Percentiles rank a stretch among this genome's conserved stretches.
phyloP scores from a whole-genome alignment of 2,329 filamentous ascomycete species.

The Dactylonectria estremocensis region DNA sequence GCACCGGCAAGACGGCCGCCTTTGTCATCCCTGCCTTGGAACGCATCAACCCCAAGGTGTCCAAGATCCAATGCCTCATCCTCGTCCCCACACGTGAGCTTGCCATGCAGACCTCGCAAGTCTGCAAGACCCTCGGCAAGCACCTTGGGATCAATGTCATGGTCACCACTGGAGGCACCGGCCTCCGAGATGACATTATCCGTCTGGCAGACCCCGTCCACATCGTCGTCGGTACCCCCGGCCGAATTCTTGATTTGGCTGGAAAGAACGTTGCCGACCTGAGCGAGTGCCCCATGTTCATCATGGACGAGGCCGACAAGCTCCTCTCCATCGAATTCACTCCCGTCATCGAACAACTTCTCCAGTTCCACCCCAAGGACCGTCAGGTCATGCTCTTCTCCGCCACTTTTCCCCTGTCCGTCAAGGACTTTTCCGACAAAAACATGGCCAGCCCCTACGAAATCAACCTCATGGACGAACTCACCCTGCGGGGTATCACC shows the following conservation, averaged over 20 bases:
- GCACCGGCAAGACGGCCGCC: conserved; percentile 97
- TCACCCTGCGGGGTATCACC: conserved; percentile 97
- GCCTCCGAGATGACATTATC: conserved; percentile 95
- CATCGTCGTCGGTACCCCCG: conserved; percentile 97
- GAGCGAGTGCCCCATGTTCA: conserved; percentile 96
- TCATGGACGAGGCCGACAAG: conserved; percentile 99
- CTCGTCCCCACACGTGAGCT: conserved; percentile 97
- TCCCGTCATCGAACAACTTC: conserved; percentile 94
- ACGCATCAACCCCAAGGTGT: conserved; percentile 95
- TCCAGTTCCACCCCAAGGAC: conserved; percentile 96
- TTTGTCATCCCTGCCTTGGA: conserved; percentile 97
- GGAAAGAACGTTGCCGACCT: conserved; percentile 97
- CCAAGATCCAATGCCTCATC: conserved; percentile 96
- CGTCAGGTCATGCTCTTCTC: conserved; percentile 99
- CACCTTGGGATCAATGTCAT: conserved; percentile 98
- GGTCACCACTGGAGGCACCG: conserved; percentile 98
- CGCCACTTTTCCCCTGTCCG: conserved; percentile 96
- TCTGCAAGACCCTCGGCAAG: conserved; percentile 98
- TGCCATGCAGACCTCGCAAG: conserved; percentile 97
- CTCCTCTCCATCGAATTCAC: conserved; percentile 97
- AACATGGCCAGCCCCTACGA: conserved; percentile 98
- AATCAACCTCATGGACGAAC: conserved; percentile 99
- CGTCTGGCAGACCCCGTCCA: conserved; percentile 95
- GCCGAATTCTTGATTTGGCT: conserved; percentile 94
- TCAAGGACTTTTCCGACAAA: conserved; percentile 98